Evolutionary conservation across 2,329 filamentous ascomycete species (phyloP), one percentile per base, ranked within the genome.

Genomic region (Clonostachys rosea): DNA sequence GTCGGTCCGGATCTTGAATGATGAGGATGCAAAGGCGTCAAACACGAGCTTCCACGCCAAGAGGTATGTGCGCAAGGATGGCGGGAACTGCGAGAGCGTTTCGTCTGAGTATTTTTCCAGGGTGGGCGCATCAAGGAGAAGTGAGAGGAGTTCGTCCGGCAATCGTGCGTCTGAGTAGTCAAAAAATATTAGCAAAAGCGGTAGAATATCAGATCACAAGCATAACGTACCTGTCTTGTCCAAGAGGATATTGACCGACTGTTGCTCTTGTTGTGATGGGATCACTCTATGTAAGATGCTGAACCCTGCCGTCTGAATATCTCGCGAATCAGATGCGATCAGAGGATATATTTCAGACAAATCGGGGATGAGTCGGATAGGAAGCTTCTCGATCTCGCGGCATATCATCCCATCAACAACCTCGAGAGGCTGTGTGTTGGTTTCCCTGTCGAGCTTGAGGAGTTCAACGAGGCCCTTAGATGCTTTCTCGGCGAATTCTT

Each of bases 1-100:
- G 57, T 91, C 84, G 49, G 81, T 82, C 55, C 90, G 87, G 14
- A 97, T 83, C 56, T 90, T 89, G 63, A 88, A 86, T 0, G 91
- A 89, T 12, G 91, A 83, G 17, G 83, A 81, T 16, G 75, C 73
- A 60, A 92, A 95, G 41, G 92, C 86, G 56, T 95, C 90, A 60
- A 95, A 97, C 1, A 96, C 77, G 2, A 97, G 74, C 52, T 89
- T 81, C 94, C 94, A 99, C 11, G 89, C 87, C 30, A 96, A 73
- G 4, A 99, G 75, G 59, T 96, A 99, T 10, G 85, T 83, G 45
- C 90, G 82, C 43, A 96, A 73, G 0, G 79, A 61, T 1, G 81
- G 70, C 11, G 90, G 90, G 56, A 91, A 87, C 14, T 79, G 73
- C 6, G 83, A 76, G 18, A 91, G 81, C 35, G 78, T 72, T 9